Evolutionary conservation across 2,329 filamentous ascomycete species (phyloP).

Genomic region (Talaromyces sp.): DNA sequence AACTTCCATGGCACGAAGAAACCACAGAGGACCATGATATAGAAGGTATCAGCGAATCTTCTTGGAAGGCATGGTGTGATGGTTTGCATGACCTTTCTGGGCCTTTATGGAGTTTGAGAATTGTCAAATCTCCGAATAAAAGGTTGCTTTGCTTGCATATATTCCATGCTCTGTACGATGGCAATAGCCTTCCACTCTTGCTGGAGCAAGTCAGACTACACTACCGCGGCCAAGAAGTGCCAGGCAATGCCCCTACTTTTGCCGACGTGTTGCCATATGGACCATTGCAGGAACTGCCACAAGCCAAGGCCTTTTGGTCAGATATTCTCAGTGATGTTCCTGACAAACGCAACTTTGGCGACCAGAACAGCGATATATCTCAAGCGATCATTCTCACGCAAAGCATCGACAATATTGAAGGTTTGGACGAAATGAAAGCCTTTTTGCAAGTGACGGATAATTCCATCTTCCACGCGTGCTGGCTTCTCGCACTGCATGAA

Average conservation of each 20-base stretch:
- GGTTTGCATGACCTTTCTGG: constrained; percentile 43
- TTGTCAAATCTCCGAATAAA: constrained; percentile 21
- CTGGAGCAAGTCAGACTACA: constrained; percentile 53
- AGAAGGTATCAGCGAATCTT: constrained; percentile 28
- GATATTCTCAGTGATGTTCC: constrained; percentile 44
- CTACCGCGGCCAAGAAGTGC: constrained; percentile 39
- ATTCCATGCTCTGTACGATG: constrained; percentile 86
- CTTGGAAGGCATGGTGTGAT: constrained; percentile 49
- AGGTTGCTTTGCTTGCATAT: constrained; percentile 58
- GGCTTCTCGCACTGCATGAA: constrained; percentile 59
- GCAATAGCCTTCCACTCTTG: constrained; percentile 67
- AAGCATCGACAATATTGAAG: constrained; percentile 29
- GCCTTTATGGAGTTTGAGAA: constrained; percentile 28
- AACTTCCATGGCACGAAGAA: constrained; percentile 43
- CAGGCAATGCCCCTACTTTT: constrained; percentile 51
- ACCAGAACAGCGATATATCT: constrained; percentile 17
- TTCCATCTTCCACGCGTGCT: constrained; percentile 69
- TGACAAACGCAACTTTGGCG: constrained; percentile 22
- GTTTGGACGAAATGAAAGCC: constrained; percentile 51
- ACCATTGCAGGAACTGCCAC: constrained; percentile 52
- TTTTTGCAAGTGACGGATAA: constrained; percentile 70
- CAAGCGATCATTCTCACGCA: constrained; percentile 15
- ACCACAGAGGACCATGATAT: constrained; percentile 26
- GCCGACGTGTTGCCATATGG: constrained; percentile 64
- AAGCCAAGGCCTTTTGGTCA: constrained; percentile 63